Percentiles rank a stretch among this genome's conserved stretches.
phyloP scores from a whole-genome alignment of 805 yeast species.

The Suhomyces kilbournensis region DNA sequence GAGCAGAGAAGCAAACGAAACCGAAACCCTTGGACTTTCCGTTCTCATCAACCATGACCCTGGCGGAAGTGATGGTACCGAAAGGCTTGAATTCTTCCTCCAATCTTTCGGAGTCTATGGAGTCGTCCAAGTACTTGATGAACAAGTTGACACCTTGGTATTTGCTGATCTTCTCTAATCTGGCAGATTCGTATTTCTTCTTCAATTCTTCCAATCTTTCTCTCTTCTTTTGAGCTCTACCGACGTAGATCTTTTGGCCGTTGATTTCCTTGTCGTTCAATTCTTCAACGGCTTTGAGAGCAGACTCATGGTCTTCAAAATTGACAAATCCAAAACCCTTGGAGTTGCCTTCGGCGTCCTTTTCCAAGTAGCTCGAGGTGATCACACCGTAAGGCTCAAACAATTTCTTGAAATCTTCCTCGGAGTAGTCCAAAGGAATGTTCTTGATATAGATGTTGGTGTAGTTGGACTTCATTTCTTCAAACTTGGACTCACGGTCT shows the following conservation, averaged over 20 bases:
- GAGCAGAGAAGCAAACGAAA: conserved; percentile 94
- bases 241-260: conserved; percentile 87
- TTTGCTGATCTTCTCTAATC: conserved; percentile 87
- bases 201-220: conserved; percentile 96
- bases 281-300: conserved; percentile 87
- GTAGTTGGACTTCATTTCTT: conserved; percentile 86
- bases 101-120: conserved; percentile 86
- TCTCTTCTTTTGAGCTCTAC: conserved; percentile 98
- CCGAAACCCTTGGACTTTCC: conserved; percentile 98
- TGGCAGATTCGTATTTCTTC: conserved; percentile 88
- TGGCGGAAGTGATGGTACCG: conserved; percentile 93
- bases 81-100: conserved; percentile 89
- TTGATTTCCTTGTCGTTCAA: conserved; percentile 83
- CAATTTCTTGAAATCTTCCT: conserved; percentile 66
- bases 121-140: conserved; percentile 93
- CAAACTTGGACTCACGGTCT: conserved; percentile 92
- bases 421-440: conserved; percentile 67
- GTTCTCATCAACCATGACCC: conserved; percentile 90
- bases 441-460: conserved; percentile 96
- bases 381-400: conserved; percentile 74
- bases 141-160: conserved; percentile 97
- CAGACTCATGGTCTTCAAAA: conserved; percentile 82
- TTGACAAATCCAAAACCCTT: conserved; percentile 96
- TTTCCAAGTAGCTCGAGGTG: conserved; percentile 79
- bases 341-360: conserved; percentile 82